Evolutionary conservation across 495 filamentous ascomycete genomes (phyloP), one percentile per base, ranked within the genome.

Genomic region (Usnea hakonensis): DNA sequence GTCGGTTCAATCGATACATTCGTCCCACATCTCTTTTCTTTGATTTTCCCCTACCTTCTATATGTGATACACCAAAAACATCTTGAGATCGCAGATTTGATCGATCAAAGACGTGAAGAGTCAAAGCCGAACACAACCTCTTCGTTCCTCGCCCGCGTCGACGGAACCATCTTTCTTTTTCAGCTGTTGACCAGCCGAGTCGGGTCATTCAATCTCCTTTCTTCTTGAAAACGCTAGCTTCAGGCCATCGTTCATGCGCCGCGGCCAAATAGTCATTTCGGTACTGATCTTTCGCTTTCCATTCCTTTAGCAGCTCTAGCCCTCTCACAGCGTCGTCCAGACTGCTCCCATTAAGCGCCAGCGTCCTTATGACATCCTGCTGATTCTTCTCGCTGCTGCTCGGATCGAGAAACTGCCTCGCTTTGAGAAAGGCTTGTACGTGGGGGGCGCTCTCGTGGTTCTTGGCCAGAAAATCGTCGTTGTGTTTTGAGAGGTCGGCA

Each of bases 211-310:
- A 48, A 1, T 37, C 40, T 16, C 26, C 21, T 33, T 57, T 48
- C 53, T 52, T 30, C 30, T 70, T 65, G 65, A 91, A 90, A 8
- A 79, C 72, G 1, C 79, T 82, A 21, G 87, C 85, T 69, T 90
- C 81, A 1, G 86, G 85, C 85, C 90, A 95, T 77, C 83, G 85
- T 66, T 78, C 72, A 57, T 76, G 76, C n/a, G 88, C 88, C 55
- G 83, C 83, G 57, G 83, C 72, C 43, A 80, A 74, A 69, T 90
- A 93, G 28, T 75, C 74, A 5, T 83, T 69, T 63, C 75, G 78
- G 21, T 70, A 75, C 35, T 73, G 77, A 40, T 74, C 69, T 57
- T 84, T 79, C 56, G 78, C 77, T 44, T 81, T 81, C 84, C 87
- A 86, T 60, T 81, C 78, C 58, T 72, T 74, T 36, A 95, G 68